These are phyloP conservation scores for Groenewaldozyma salmanticensis DNA, from an alignment of 805 yeast genomes.

Conservation along the genomic window DNA sequence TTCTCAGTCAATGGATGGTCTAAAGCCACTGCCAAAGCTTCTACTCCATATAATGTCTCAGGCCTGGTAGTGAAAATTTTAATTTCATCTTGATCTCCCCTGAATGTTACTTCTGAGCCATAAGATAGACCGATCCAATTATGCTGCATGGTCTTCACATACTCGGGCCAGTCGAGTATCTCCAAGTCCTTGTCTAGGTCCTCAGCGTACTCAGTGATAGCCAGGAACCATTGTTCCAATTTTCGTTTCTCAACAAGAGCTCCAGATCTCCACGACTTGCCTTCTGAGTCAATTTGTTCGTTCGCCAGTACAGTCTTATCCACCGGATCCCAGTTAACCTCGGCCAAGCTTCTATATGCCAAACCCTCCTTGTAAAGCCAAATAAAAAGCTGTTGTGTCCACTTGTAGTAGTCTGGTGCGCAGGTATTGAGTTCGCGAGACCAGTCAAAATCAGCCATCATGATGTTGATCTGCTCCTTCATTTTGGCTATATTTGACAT, in stretches of 20 bases:
- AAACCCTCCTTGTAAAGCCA: constrained; percentile 63
- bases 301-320: constrained; percentile 92
- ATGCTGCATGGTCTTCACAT: constrained; percentile 81
- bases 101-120: constrained; percentile 64
- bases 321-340: constrained; percentile 96
- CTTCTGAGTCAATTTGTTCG: constrained; percentile 89
- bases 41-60: constrained; percentile 77
- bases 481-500: constrained; percentile 65
- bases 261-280: constrained; percentile 95
- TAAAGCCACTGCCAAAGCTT: constrained; percentile 68
- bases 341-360: constrained; percentile 80
- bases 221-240: constrained; percentile 88
- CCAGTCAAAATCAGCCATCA: constrained; percentile 92
- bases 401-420: constrained; percentile 75
- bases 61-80: constrained; percentile 78
- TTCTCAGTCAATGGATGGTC: constrained; percentile 56
- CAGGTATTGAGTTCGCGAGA: constrained; percentile 82
- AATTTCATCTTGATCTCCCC: constrained; percentile 23
- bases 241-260: constrained; percentile 79
- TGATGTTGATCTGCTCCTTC: constrained; percentile 69
- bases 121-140: constrained; percentile 89
- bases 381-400: constrained; percentile 83
- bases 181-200: constrained; percentile 57
- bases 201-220: constrained; percentile 73
- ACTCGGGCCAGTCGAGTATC: constrained; percentile 70